Evolutionary conservation across 2,329 filamentous ascomycete genomes (phyloP), one percentile per base, ranked within the genome.

Genomic region (Monosporascus sp.): DNA sequence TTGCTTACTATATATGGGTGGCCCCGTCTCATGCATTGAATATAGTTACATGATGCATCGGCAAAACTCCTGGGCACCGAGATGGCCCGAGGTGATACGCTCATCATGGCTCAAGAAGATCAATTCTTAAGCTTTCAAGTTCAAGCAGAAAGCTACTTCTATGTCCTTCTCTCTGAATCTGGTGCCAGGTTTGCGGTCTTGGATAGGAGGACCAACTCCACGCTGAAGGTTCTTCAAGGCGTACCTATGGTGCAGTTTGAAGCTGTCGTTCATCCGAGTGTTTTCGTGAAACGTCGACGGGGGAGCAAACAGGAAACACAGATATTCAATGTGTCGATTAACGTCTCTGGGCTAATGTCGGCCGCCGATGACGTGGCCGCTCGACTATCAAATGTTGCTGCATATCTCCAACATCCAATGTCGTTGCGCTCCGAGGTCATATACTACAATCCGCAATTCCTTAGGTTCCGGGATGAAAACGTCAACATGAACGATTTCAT

Each of bases 361-460:
- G 38, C 40, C 7, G 40, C 51, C 7, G 40, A 53, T n/a, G 47
- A 45, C 15, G 26, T 28, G 8, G 26, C 26, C 8, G 26, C 26
- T 28, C 26, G 26, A 28, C 37, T 51, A 11, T 48, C 37, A 31
- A 48, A 51, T 20, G 17, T 31, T n/a, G 40, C 35, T 15, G 44
- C 35, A 18, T 52, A 48, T 48, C 50, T 52, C 37, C 50, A 52
- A 48, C 50, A 52, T 17, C 44, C 50, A 9, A 20, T 22, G 37
- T 52, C 35, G 18, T 52, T 52, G 18, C 15, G n/a, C 4, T 2
- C 44, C 14, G 37, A 38, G 5, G n/a, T 52, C 24, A 46, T 41
- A 17, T 52, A 52, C n/a, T 20, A 20, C 37, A 52, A 52, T 22
- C 50, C 50, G 37, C 50, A 48, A 14, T 48, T 48, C 18, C 44